Percentiles rank a stretch among this genome's conserved stretches.
Evolutionary conservation across 1,139 yeast genomes (phyloP).

Genomic region (Protomyces gravidus): DNA sequence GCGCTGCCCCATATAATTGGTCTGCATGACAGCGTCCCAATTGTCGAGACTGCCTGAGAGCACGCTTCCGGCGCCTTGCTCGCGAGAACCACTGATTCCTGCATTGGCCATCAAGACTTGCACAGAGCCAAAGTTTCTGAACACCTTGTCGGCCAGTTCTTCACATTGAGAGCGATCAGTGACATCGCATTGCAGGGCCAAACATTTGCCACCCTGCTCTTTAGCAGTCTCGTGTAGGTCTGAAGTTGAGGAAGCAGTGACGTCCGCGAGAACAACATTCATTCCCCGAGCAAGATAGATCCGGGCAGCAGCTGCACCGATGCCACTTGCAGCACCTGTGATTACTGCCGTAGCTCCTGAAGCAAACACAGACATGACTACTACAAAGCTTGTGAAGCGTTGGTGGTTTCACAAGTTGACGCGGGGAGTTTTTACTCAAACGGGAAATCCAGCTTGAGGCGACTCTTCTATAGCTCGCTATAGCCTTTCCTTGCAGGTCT

Average conservation of each 20-base stretch:
- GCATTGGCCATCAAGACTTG: constrained; percentile 38
- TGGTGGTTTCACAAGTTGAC: no score
- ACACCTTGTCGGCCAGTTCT: constrained; percentile 34
- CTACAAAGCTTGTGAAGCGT: background rate
- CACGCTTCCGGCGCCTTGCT: constrained; percentile 31
- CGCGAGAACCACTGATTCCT: constrained; percentile 34
- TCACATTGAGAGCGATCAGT: constrained; percentile 34
- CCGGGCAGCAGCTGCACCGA: constrained; percentile 39
- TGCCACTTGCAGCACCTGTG: constrained; percentile 39
- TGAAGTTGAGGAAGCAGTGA: background rate
- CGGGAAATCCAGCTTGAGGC: no score
- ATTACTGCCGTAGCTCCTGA: constrained; percentile 31
- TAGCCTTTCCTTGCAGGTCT: no score
- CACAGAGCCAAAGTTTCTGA: constrained; percentile 33
- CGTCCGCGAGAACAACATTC: constrained; percentile 38
- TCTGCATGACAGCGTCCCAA: constrained; percentile 35
- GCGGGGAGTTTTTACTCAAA: no score
- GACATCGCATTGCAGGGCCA: constrained; percentile 35
- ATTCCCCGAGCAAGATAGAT: constrained; percentile 38
- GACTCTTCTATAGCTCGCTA: no score
- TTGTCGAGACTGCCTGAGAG: constrained; percentile 34
- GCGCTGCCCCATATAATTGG: constrained; percentile 37
- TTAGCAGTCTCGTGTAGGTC: constrained; percentile 23
- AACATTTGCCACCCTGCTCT: constrained; percentile 32
- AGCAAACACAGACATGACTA: constrained; percentile 5